Conservation (phyloP, 495 filamentous ascomycete species). For the Aspergillus sparsus region DNA sequence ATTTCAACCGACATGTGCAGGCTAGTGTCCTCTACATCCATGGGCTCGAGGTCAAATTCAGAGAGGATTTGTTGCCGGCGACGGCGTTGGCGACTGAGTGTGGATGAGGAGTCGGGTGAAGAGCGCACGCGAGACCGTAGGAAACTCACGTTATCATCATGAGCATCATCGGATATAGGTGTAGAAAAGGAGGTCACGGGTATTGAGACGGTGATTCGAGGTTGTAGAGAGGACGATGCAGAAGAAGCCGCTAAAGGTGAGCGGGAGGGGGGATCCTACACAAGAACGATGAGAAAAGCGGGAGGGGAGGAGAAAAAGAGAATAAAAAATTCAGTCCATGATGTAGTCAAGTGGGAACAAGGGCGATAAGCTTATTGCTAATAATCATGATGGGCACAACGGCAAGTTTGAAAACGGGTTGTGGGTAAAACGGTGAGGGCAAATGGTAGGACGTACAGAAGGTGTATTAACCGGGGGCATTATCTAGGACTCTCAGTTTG, state of each 20-base stretch:
- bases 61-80: slow-evolving; percentile 35
- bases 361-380: background rate
- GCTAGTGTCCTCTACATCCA: slow-evolving; percentile 45
- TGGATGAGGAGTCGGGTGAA: slow-evolving; percentile 35
- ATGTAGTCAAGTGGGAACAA: background rate
- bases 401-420: background rate
- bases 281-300: slow-evolving; percentile 17
- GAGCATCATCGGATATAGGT: slow-evolving; percentile 54
- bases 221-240: slow-evolving; percentile 28
- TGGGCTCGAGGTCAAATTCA: slow-evolving; percentile 41
- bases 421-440: slow-evolving; percentile 2
- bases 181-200: slow-evolving; percentile 45
- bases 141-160: slow-evolving; percentile 62
- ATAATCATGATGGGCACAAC: background rate
- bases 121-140: slow-evolving; percentile 49
- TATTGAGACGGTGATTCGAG: slow-evolving; percentile 37
- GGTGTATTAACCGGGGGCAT: slow-evolving; percentile 39
- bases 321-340: background rate
- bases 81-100: slow-evolving; percentile 40
- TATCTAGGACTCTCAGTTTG: slow-evolving; percentile 7
- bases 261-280: slow-evolving; percentile 36
- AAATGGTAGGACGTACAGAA: slow-evolving; percentile 21
- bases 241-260: slow-evolving; percentile 29
- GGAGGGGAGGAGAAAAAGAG: background rate
- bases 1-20: slow-evolving; percentile 39